These are phyloP conservation scores for Penicillium sumatraense DNA, from an alignment of 2,329 filamentous ascomycete genomes.

Conservation along the genomic window DNA sequence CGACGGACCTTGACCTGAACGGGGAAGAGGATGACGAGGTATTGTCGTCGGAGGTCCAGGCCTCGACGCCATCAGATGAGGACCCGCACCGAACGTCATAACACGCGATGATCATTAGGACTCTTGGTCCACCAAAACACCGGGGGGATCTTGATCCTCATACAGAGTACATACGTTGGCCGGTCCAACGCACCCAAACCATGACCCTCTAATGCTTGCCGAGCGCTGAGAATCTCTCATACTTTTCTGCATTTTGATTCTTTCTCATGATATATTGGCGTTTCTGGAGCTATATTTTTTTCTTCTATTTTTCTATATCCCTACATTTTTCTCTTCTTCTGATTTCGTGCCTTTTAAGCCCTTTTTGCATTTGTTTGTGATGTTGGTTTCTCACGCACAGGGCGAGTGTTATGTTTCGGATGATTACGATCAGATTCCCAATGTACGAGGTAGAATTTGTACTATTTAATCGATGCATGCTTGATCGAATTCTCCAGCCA, in stretches of 20 bases:
- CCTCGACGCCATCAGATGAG: neutral
- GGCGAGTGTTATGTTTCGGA: constrained; percentile 6
- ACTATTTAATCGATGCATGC: constrained; percentile 12
- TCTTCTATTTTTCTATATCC: neutral
- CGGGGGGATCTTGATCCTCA: neutral
- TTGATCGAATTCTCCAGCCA: constrained; percentile 5
- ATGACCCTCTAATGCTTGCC: neutral
- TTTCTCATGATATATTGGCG: neutral
- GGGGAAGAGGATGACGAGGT: constrained; percentile 11
- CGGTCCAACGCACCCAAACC: constrained; percentile 1
- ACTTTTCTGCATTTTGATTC: neutral
- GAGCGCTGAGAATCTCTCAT: neutral
- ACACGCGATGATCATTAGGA: neutral
- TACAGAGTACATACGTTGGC: no score
- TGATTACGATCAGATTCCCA: constrained; percentile 18
- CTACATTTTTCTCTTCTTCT: neutral
- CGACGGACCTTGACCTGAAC: constrained; percentile 9
- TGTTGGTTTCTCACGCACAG: neutral
- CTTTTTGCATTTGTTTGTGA: neutral
- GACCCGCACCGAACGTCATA: constrained; percentile 1
- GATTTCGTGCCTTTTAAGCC: no score
- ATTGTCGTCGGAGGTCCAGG: constrained; percentile 9
- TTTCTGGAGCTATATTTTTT: neutral
- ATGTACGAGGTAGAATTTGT: constrained; percentile 3
- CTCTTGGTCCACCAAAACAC: neutral